These are phyloP conservation scores for Aspergillus homomorphus DNA, from an alignment of 495 filamentous ascomycete genomes.

Conservation along the genomic window DNA sequence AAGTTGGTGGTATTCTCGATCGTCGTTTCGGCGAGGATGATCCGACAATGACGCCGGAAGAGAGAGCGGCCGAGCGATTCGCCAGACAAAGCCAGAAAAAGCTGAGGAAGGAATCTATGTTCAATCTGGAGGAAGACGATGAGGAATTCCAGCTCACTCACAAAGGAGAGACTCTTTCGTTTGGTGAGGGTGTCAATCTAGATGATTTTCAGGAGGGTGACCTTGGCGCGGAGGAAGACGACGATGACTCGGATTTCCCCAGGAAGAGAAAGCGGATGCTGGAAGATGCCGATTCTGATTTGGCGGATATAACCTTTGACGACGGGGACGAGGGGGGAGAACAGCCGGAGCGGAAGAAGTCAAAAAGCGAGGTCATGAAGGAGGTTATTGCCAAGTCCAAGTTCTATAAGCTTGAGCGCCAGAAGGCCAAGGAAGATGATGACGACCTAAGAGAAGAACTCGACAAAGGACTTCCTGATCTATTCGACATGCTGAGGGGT, in stretches of 20 bases:
- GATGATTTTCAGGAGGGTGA: conserved; percentile 83
- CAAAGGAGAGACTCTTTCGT: conserved; percentile 66
- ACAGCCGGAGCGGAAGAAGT: conserved; percentile 76
- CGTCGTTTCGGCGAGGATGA: conserved; percentile 95
- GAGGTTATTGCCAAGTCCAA: conserved; percentile 98
- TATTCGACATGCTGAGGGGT: conserved; percentile 67
- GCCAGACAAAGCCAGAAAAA: conserved; percentile 73
- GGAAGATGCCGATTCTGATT: conserved; percentile 29
- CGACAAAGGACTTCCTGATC: conserved; percentile 72
- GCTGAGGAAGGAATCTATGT: conserved; percentile 70
- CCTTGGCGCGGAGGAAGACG: conserved; percentile 57
- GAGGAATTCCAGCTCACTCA: conserved; percentile 74
- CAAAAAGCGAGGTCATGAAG: conserved; percentile 92
- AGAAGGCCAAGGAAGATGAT: conserved; percentile 90
- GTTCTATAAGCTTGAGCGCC: conserved; percentile 86
- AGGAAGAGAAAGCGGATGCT: conserved; percentile 59
- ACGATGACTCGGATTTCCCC: conserved; percentile 57
- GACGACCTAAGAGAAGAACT: conserved; percentile 81
- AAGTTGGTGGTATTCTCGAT: conserved; percentile 88
- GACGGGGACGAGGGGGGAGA: conserved; percentile 47
- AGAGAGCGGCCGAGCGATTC: conserved; percentile 88
- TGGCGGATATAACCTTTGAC: conserved; percentile 30
- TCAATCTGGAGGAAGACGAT: conserved; percentile 84
- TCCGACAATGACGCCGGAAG: conserved; percentile 87
- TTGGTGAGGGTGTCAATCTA: conserved; percentile 50